phyloP scores from a whole-genome alignment of 768 basidiomycete species.

The Roridomyces roridus region DNA sequence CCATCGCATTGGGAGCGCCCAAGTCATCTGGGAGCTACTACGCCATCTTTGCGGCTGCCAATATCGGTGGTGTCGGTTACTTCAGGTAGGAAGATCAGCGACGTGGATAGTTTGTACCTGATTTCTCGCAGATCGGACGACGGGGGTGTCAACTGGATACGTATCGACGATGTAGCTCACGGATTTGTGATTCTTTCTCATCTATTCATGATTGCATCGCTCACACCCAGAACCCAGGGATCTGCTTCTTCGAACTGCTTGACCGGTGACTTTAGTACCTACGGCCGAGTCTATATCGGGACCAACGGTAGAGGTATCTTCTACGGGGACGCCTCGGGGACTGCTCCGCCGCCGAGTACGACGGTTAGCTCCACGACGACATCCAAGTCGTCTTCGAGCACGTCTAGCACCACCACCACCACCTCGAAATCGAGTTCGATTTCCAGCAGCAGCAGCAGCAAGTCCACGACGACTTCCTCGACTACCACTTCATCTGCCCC shows the following conservation, averaged over 20 bases:
- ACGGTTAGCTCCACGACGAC: slow-evolving; percentile 2
- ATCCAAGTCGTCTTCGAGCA: not conserved
- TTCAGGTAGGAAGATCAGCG: slow-evolving; percentile 69
- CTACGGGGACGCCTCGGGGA: slow-evolving; percentile 47
- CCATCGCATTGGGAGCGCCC: slow-evolving; percentile 63
- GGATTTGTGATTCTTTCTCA: slow-evolving; percentile 44
- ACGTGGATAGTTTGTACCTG: too few relatives aligned
- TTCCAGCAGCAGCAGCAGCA: not conserved
- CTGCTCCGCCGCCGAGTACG: slow-evolving; percentile 26
- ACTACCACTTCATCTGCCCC: slow-evolving; percentile 8
- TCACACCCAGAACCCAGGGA: slow-evolving; percentile 30
- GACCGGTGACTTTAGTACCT: slow-evolving; percentile 58
- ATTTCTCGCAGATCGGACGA: too few relatives aligned
- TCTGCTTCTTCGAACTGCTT: slow-evolving; percentile 52
- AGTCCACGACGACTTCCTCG: slow-evolving; percentile 8
- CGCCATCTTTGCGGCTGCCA: slow-evolving; percentile 60
- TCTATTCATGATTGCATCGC: not conserved
- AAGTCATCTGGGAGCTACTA: slow-evolving; percentile 54
- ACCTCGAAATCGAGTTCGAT: not conserved
- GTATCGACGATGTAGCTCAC: too few relatives aligned
- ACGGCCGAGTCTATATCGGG: slow-evolving; percentile 65
- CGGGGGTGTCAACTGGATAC: too few relatives aligned
- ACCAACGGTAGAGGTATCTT: slow-evolving; percentile 67
- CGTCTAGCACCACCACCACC: not conserved
- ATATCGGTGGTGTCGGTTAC: slow-evolving; percentile 54